Percentiles rank a stretch among this genome's conserved stretches.
Conservation (phyloP, 805 yeast genomes). For the Jamesozyma rosinii region DNA sequence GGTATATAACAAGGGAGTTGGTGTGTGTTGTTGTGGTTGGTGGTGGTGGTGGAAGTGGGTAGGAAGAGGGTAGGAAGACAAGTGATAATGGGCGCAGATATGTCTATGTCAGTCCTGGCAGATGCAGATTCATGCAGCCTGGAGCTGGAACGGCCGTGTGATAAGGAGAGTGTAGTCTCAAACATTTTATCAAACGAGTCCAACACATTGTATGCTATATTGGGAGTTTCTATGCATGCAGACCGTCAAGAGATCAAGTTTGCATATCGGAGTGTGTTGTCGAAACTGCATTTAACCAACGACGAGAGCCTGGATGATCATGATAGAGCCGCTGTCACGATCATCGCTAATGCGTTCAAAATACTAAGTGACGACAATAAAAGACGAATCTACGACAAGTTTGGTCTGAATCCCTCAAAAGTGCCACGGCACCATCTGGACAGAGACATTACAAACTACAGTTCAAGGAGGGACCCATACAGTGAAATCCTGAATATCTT, state of each 20-base stretch:
- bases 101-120: too few species aligned
- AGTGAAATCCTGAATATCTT: conserved; percentile 8
- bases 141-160: too few species aligned
- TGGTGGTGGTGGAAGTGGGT: too few species aligned
- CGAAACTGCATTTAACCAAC: not conserved
- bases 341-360: conserved; percentile 81
- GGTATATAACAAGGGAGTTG: too few species aligned
- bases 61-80: too few species aligned
- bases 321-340: conserved; percentile 29
- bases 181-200: conserved; percentile 57
- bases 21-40: too few species aligned
- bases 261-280: not conserved
- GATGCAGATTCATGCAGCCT: too few species aligned
- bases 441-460: not conserved
- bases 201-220: conserved; percentile 69
- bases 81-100: too few species aligned
- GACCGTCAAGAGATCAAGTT: not conserved
- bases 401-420: not conserved
- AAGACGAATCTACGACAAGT: conserved; percentile 55
- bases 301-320: not conserved
- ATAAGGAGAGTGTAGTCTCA: not conserved
- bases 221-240: conserved; percentile 28
- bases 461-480: conserved; percentile 22
- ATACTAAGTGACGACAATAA: conserved; percentile 59
- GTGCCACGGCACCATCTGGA: not conserved